Evolutionary conservation across 495 filamentous ascomycete genomes (phyloP), one percentile per base, ranked within the genome.

Genomic region (Gamarada debralockiae): DNA sequence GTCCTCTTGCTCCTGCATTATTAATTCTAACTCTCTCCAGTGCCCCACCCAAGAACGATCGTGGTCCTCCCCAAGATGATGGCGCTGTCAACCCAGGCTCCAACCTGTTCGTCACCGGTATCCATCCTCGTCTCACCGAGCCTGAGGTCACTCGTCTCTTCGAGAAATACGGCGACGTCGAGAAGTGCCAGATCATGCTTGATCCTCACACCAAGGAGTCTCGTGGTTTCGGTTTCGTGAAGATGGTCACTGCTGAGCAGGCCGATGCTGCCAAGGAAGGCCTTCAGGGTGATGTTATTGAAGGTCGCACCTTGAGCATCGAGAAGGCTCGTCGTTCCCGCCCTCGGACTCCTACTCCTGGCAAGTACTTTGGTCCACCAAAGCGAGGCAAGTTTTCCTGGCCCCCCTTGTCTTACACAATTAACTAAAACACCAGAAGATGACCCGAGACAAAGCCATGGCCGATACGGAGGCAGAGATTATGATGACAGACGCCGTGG

Each of bases 131-230:
- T 70, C 81, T 97, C 57, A 84, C 84, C 43, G 92, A 97, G 69
- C 76, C 82, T n/a, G 93, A 96, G 57, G 87, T 97, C 48, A 85
- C 88, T 38, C 88, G 89, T 68, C 85, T 99, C 37, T 99, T 97
- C 63, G 90, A 95, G 73, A 99, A 97, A 73, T 97, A 96, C 60
- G 93, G 93, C 60, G 88, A 92, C 67, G 93, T 99, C 29, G 92
- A 97, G 73, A 97, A 95, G 73, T 97, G 92, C 75, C 93, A 96
- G 61, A 99, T 99, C 78, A 97, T 99, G 95, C 78, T 91, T 63
- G 95, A 97, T 67, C 93, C 93, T 50, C 95, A 97, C 70, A 92
- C 87, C 59, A 92, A 95, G 73, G 95, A 97, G 72, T 96, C 91
- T 58, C 95, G 93, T 76, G 93, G 93, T 60, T 99, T 99, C 60